phyloP scores from a whole-genome alignment of 2,329 filamentous ascomycete species.

The Ophiostoma novo-ulmi region DNA sequence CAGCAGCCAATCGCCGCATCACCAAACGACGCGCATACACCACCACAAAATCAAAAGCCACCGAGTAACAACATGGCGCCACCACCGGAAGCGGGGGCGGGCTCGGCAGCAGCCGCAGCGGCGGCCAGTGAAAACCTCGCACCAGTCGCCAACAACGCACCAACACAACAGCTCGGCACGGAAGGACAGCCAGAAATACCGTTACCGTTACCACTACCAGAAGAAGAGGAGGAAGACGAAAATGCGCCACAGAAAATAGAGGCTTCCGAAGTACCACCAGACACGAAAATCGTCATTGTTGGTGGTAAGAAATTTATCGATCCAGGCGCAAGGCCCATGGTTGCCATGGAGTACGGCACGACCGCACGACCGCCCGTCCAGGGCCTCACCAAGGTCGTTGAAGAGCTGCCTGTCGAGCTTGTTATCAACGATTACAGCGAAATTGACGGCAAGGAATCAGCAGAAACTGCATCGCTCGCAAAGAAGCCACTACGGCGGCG shows the following conservation, averaged over 20 bases:
- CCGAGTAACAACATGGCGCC: constrained; percentile 1
- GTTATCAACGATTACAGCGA: constrained; percentile 30
- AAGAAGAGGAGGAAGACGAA: constrained; percentile 13
- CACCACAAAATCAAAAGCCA: background rate
- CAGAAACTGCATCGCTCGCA: constrained; percentile 34
- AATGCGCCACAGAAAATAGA: background rate
- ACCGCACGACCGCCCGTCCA: constrained; percentile 38
- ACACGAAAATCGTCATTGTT: background rate
- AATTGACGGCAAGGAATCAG: background rate
- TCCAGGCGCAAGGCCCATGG: constrained; percentile 16
- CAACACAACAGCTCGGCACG: background rate
- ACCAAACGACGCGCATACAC: background rate
- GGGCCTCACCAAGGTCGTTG: constrained; percentile 31
- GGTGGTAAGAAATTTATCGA: constrained; percentile 3
- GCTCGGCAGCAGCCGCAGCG: background rate
- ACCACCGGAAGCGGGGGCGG: background rate
- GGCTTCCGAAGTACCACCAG: background rate
- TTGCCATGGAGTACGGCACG: constrained; percentile 35
- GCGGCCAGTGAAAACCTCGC: background rate
- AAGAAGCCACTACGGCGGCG: constrained; percentile 34
- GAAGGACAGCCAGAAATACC: background rate
- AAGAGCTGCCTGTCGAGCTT: constrained; percentile 33
- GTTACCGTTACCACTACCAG: background rate
- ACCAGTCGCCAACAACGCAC: background rate
- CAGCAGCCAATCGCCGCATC: background rate